Evolutionary conservation across 164 flowering plant species (phyloP).

Genomic region (Chimonanthus praecox): DNA sequence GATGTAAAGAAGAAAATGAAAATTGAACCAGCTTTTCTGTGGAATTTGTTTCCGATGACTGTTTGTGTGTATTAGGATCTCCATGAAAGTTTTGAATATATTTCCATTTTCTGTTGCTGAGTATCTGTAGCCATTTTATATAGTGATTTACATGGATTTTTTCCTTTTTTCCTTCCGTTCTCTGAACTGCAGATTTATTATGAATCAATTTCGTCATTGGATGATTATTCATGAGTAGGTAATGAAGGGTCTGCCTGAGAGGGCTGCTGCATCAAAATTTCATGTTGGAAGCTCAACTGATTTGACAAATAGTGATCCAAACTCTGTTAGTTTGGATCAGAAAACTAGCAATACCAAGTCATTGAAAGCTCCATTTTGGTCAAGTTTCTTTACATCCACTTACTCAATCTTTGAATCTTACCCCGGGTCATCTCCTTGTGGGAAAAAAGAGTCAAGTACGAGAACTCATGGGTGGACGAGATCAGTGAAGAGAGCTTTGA

Average conservation of each 20-base stretch:
- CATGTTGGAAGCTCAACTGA: conserved; percentile 25
- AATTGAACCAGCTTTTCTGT: too few relatives aligned
- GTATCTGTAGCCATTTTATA: too few relatives aligned
- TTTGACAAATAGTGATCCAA: conserved; percentile 18
- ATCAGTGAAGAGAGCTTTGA: conserved; percentile 49
- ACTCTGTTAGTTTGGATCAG: conserved; percentile 22
- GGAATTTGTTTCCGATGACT: too few relatives aligned
- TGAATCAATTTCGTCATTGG: conserved; percentile 3
- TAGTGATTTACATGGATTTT: too few relatives aligned
- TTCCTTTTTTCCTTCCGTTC: background rate
- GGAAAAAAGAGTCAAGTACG: conserved; percentile 22
- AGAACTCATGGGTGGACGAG: conserved; percentile 58
- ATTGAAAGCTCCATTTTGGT: conserved; percentile 41
- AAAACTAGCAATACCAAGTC: conserved; percentile 27
- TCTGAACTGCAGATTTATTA: conserved; percentile 2
- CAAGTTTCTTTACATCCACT: conserved; percentile 44
- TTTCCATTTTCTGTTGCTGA: too few relatives aligned
- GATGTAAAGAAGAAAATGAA: too few relatives aligned
- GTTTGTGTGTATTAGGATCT: too few relatives aligned
- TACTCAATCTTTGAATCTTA: conserved; percentile 46
- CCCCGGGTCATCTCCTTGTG: conserved; percentile 25
- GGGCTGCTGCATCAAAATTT: conserved; percentile 26
- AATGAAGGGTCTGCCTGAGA: conserved; percentile 55
- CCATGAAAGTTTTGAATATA: too few relatives aligned
- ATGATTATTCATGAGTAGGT: conserved; percentile 31